These are phyloP conservation scores for Zoysia pacifica DNA, from an alignment of 176 grass and related monocot genomes.

Conservation along the genomic window DNA sequence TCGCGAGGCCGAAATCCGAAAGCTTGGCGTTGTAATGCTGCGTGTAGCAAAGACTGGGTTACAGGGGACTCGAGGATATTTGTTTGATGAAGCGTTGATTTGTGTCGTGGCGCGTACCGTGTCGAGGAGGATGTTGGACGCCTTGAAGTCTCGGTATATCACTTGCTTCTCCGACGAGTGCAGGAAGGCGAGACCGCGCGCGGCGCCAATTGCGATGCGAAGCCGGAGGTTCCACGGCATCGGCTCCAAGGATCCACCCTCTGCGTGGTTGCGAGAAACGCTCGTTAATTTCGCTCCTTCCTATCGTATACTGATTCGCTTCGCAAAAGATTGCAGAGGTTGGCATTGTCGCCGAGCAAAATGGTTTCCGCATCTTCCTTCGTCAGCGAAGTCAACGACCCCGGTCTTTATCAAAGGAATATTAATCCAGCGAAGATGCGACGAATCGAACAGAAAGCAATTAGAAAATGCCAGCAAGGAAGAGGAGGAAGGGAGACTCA, in stretches of 20 bases:
- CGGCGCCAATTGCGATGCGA: slow-evolving; percentile 55
- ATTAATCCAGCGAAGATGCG: slow-evolving; percentile 15
- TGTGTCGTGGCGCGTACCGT: slow-evolving; percentile 35
- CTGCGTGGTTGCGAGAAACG: slow-evolving; percentile 17
- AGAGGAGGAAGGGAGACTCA: slow-evolving; percentile 34
- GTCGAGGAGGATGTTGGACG: slow-evolving; percentile 75
- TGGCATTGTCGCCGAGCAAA: neutral
- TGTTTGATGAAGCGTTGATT: neutral
- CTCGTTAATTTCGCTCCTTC: neutral
- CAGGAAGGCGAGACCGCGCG: slow-evolving; percentile 65
- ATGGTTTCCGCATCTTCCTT: neutral
- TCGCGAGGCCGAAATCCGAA: slow-evolving; percentile 44
- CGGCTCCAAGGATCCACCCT: slow-evolving; percentile 42
- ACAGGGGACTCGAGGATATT: neutral
- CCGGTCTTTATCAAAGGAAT: neutral
- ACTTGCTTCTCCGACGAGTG: slow-evolving; percentile 71
- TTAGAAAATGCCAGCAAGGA: neutral
- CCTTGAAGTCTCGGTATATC: slow-evolving; percentile 79
- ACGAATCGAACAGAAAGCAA: neutral
- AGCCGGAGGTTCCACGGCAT: slow-evolving; percentile 54
- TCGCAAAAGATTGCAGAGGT: neutral
- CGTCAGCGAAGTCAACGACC: slow-evolving; percentile 1
- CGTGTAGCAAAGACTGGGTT: neutral
- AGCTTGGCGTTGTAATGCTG: slow-evolving; percentile 25
- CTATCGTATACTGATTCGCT: too few relatives aligned